These are phyloP conservation scores for Sclerotiophoma versabilis DNA, from an alignment of 2,329 filamentous ascomycete genomes.

Conservation along the genomic window DNA sequence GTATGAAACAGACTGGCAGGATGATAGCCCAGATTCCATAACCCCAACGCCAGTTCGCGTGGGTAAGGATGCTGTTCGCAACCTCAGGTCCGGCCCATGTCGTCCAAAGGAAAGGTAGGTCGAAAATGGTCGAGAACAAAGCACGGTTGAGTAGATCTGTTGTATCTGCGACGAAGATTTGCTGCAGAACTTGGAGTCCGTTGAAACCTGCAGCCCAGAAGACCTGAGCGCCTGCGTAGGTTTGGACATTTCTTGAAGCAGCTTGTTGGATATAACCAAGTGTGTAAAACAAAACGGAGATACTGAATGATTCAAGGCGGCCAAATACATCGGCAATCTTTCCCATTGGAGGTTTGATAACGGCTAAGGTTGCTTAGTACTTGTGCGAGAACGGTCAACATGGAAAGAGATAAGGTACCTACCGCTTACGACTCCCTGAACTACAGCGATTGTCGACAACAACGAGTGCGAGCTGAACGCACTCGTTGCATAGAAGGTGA, in stretches of 20 bases:
- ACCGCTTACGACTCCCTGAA: conserved; percentile 66
- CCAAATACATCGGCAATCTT: conserved; percentile 70
- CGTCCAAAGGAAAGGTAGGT: conserved; percentile 66
- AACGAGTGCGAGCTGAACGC: conserved; percentile 68
- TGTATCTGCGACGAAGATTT: conserved; percentile 71
- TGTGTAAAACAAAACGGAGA: conserved; percentile 62
- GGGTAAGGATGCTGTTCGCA: conserved; percentile 56
- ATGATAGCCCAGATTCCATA: conserved; percentile 69
- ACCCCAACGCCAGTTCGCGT: conserved; percentile 66
- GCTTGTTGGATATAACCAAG: conserved; percentile 67
- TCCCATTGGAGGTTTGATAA: conserved; percentile 67
- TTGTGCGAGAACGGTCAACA: not conserved
- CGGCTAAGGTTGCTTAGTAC: conserved; percentile 43
- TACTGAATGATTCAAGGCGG: conserved; percentile 64
- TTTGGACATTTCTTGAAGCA: conserved; percentile 61
- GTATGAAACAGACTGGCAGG: conserved; percentile 63
- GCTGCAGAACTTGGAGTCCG: conserved; percentile 66
- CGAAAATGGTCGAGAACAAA: conserved; percentile 64
- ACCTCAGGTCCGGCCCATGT: conserved; percentile 67
- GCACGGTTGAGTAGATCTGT: conserved; percentile 64
- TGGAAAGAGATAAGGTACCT: not conserved
- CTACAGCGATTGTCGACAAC: conserved; percentile 68
- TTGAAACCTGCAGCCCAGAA: conserved; percentile 69
- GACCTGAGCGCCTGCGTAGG: conserved; percentile 62
- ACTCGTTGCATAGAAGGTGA: conserved; percentile 71